A percentile compares a stretch with the other conserved stretches of the same genome.
These are phyloP conservation scores for Myriosclerotinia curreyana DNA, from an alignment of 2,329 filamentous ascomycete genomes.

Conservation along the genomic window DNA sequence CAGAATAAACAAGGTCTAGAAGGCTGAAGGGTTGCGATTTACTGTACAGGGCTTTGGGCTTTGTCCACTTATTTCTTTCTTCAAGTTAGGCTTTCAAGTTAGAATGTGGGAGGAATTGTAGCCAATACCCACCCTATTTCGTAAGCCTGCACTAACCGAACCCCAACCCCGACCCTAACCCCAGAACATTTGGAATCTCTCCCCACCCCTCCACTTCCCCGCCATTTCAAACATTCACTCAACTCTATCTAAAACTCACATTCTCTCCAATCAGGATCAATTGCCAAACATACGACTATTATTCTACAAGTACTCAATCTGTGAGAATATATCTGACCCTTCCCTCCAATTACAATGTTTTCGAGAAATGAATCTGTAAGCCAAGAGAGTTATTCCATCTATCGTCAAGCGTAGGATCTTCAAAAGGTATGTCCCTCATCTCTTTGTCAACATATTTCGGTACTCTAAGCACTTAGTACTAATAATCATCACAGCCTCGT, in stretches of 20 bases:
- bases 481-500: neutral
- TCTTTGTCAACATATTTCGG: conserved; percentile 12
- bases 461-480: neutral
- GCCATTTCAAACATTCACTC: conserved; percentile 14
- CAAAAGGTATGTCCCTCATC: conserved; percentile 4
- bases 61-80: no score
- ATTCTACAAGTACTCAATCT: neutral
- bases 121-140: no score
- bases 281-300: no score
- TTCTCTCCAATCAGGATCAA: no score
- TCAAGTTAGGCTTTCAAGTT: no score
- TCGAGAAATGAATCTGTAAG: neutral
- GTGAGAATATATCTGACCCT: neutral
- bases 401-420: neutral
- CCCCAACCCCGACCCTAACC: neutral
- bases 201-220: no score
- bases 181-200: neutral
- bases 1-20: no score
- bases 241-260: neutral
- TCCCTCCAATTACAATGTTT: conserved; percentile 3
- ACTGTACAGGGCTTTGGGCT: no score
- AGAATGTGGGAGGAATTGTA: neutral
- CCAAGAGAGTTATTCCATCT: conserved; percentile 5
- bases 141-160: neutral
- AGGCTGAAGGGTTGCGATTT: no score